phyloP scores from a whole-genome alignment of 2,329 filamentous ascomycete genomes.

The Alternaria alternata region DNA sequence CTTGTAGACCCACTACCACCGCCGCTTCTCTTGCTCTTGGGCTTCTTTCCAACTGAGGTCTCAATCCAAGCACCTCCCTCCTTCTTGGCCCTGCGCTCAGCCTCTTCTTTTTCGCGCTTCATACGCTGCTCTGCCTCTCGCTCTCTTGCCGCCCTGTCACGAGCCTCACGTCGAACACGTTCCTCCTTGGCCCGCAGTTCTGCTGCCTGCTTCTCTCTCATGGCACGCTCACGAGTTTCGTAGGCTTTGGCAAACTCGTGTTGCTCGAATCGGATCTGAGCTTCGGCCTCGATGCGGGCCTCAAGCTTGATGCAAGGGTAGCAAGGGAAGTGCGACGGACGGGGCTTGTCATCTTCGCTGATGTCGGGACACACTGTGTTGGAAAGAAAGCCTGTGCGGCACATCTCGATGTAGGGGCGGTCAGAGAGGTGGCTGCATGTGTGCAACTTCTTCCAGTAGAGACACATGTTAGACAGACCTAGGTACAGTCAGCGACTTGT shows the following conservation, averaged over 20 bases:
- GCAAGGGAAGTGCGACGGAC: constrained; percentile 34
- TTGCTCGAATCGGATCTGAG: constrained; percentile 6
- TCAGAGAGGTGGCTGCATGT: constrained; percentile 31
- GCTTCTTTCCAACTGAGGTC: constrained; percentile 25
- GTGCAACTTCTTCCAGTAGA: constrained; percentile 37
- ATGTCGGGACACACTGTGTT: constrained; percentile 32
- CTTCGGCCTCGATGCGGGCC: constrained; percentile 20
- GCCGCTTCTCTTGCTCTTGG: constrained; percentile 20
- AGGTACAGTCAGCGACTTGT: background rate
- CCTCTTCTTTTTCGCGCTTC: constrained; percentile 23
- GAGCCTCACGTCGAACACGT: constrained; percentile 30
- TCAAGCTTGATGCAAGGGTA: constrained; percentile 30
- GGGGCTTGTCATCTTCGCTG: constrained; percentile 14
- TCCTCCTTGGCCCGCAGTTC: constrained; percentile 30
- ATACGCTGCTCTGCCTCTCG: constrained; percentile 24
- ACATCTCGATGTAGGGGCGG: constrained; percentile 36
- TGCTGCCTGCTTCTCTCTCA: constrained; percentile 17
- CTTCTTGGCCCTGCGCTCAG: constrained; percentile 23
- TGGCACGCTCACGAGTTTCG: constrained; percentile 17
- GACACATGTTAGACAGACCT: constrained; percentile 27
- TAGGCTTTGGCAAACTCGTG: constrained; percentile 17
- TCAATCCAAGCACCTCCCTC: constrained; percentile 36
- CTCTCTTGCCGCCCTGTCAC: constrained; percentile 32
- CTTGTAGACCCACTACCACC: background rate
- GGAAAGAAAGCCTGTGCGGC: constrained; percentile 28